Conservation (phyloP, 768 basidiomycete genomes). For the Tulasnella sp. region DNA sequence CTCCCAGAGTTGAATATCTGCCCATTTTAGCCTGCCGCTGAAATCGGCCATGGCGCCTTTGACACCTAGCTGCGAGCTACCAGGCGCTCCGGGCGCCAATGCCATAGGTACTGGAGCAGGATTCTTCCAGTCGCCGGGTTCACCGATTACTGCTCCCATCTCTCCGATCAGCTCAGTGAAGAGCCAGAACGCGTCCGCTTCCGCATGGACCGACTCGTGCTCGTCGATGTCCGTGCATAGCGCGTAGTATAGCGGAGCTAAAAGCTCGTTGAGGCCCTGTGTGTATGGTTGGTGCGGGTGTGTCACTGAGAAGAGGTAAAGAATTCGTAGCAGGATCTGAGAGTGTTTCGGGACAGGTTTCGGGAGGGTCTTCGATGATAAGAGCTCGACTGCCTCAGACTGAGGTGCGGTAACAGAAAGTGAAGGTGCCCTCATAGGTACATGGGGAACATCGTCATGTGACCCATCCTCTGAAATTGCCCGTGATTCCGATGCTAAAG, state of each 20-base stretch:
- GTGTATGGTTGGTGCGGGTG: slow-evolving; percentile 22
- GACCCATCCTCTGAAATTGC: background rate
- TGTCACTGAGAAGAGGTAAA: slow-evolving; percentile 21
- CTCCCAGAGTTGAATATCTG: slow-evolving; percentile 21
- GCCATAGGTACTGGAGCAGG: background rate
- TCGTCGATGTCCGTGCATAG: slow-evolving; percentile 15
- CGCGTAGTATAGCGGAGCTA: slow-evolving; percentile 22
- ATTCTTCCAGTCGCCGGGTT: slow-evolving; percentile 15
- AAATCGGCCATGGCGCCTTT: slow-evolving; percentile 19
- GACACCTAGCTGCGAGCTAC: slow-evolving; percentile 13
- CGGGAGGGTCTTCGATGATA: background rate
- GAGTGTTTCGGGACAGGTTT: slow-evolving; percentile 15
- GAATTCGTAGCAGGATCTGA: slow-evolving; percentile 20
- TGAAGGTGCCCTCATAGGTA: background rate
- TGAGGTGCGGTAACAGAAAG: slow-evolving; percentile 15
- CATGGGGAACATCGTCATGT: too few species aligned
- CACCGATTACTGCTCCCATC: slow-evolving; percentile 19
- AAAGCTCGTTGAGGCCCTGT: slow-evolving; percentile 20
- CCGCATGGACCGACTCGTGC: slow-evolving; percentile 16
- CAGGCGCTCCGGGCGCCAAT: background rate
- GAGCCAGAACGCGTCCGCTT: slow-evolving; percentile 22
- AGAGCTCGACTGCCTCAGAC: background rate
- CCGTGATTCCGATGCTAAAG: background rate
- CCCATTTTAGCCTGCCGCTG: slow-evolving; percentile 21
- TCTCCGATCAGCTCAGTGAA: slow-evolving; percentile 21